Evolutionary conservation across 2,329 filamentous ascomycete genomes (phyloP), one percentile per base, ranked within the genome.

Genomic region (Aspergillus cejpii): DNA sequence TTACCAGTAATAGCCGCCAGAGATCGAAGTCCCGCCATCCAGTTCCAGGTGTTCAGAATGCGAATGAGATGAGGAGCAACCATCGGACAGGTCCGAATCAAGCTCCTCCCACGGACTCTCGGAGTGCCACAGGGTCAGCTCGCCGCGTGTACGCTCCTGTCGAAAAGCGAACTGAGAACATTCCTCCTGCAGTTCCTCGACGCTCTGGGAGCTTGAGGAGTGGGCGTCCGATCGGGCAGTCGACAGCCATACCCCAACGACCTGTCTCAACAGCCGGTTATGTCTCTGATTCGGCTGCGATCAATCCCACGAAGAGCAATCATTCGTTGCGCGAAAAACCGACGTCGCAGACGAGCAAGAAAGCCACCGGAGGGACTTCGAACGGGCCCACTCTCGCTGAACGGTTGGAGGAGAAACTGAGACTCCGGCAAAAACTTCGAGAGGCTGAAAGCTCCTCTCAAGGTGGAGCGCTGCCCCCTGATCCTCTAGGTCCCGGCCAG

Each of bases 401-500:
- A 40, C 54, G 61, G 26, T 43, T 64, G n/a, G 62, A 65, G 36
- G 61, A 64, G 48, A 66, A 66, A 36, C 52, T 66, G 12, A 53
- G 57, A 20, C 51, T 51, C 24, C 57, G 62, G 37, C 61, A 61
- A 26, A 57, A 63, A 34, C 51, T 47, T 20, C 55, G 56, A 27
- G 59, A 59, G 6, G 40, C 49, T 6, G 23, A 51, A 44, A 6
- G 41, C 44, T 21, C 20, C 47, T 6, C 53, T 46, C 43, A 41
- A 26, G n/a, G n/a, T 19, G 17, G 28, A 23, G 39, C 19, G 12
- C 47, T 45, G 14, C 31, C 31, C 17, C 5, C 17, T 12, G 14
- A 15, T 17, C 31, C n/a, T 34, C 6, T 15, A 11, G 17, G 31
- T 5, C 7, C 6, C 31, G 11, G 10, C 5, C 10, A 3, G 31